Percentiles rank a stretch among this genome's conserved stretches.
Evolutionary conservation across 768 basidiomycete genomes (phyloP).

Genomic region (Gelatoporia subvermispora): DNA sequence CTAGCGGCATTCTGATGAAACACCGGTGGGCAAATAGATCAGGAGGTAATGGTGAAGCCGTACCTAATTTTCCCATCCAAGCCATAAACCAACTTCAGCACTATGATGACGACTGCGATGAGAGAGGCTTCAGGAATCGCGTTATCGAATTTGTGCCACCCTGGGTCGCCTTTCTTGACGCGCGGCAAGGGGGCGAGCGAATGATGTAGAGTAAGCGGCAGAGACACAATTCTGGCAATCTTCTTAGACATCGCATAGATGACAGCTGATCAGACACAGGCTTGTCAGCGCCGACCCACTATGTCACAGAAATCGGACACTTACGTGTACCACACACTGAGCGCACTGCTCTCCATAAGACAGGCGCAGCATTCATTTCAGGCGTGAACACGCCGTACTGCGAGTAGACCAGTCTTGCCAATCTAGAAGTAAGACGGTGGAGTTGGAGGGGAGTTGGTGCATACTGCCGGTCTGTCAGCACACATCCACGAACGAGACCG

Average conservation of each 20-base stretch:
- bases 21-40: not conserved
- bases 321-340: constrained; percentile 70
- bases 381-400: constrained; percentile 61
- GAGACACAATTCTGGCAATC: constrained; percentile 47
- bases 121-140: constrained; percentile 66
- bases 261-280: constrained; percentile 38
- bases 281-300: not conserved
- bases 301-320: constrained; percentile 27
- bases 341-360: constrained; percentile 73
- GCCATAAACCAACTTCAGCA: constrained; percentile 83
- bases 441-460: constrained; percentile 55
- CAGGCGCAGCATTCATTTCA: constrained; percentile 67
- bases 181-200: constrained; percentile 42
- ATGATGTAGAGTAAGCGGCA: constrained; percentile 58
- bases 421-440: constrained; percentile 55
- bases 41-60: constrained; percentile 2
- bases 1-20: constrained; percentile 36
- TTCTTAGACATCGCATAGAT: constrained; percentile 63
- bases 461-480: constrained; percentile 37
- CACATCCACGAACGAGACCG: not conserved
- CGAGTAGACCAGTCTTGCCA: constrained; percentile 53
- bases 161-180: constrained; percentile 34
- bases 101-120: constrained; percentile 55
- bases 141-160: constrained; percentile 53
- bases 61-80: constrained; percentile 66